These are phyloP conservation scores for Irpex sp. DNA, from an alignment of 1,284 basidiomycete species.

Conservation along the genomic window DNA sequence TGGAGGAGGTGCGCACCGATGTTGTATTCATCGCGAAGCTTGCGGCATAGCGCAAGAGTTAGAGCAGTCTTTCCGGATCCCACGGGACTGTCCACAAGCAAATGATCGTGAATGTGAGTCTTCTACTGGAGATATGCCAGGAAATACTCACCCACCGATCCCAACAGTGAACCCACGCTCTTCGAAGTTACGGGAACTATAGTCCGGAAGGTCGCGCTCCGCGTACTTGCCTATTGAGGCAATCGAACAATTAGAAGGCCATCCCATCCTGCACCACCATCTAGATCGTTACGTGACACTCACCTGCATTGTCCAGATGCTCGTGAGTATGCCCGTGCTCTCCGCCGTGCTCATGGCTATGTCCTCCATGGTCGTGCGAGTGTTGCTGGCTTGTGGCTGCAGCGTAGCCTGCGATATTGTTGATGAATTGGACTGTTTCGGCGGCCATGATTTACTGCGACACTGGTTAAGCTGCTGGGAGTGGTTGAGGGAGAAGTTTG, in stretches of 20 bases:
- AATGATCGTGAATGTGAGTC: background rate
- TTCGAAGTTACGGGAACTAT: conserved; percentile 78
- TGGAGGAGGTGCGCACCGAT: conserved; percentile 56
- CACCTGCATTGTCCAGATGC: conserved; percentile 70
- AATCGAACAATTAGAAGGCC: background rate
- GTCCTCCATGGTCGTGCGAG: conserved; percentile 52
- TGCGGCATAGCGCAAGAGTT: conserved; percentile 88
- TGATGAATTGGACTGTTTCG: conserved; percentile 64
- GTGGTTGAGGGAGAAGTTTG: background rate
- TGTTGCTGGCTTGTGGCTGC: conserved; percentile 31
- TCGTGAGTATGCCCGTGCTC: background rate
- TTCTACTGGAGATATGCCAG: background rate
- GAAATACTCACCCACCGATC: conserved; percentile 80
- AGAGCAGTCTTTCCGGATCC: conserved; percentile 98
- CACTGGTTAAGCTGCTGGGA: background rate
- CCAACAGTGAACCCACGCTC: conserved; percentile 97
- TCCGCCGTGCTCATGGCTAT: conserved; percentile 84
- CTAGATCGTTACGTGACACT: conserved; percentile 14
- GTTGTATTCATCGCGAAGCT: conserved; percentile 82
- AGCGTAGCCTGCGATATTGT: conserved; percentile 46
- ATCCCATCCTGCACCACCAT: background rate
- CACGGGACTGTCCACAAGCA: conserved; percentile 67
- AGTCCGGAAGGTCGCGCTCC: conserved; percentile 92
- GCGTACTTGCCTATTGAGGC: conserved; percentile 74
- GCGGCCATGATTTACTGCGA: conserved; percentile 15